These are phyloP conservation scores for Sutorius eximius DNA, from an alignment of 1,284 basidiomycete genomes.

Conservation along the genomic window DNA sequence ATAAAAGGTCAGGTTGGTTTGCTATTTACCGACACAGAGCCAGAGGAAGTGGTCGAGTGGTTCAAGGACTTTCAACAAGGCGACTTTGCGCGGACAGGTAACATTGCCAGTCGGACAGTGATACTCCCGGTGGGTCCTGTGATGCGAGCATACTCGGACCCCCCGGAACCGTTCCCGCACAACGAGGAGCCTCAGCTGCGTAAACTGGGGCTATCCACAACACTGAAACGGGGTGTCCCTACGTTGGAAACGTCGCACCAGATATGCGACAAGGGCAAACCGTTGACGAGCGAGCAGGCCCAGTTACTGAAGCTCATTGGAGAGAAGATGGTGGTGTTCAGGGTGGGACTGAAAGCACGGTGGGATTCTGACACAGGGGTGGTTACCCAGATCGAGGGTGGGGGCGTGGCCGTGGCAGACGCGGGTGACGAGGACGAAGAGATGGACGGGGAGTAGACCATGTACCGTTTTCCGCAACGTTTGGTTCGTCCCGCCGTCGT, in stretches of 20 bases:
- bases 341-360: constrained; percentile 66
- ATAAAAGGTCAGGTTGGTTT: constrained; percentile 93
- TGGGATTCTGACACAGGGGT: constrained; percentile 77
- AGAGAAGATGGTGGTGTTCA: constrained; percentile 82
- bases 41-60: constrained; percentile 91
- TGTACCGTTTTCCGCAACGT: constrained; percentile 1
- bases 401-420: constrained; percentile 36
- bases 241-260: constrained; percentile 79
- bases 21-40: constrained; percentile 87
- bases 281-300: constrained; percentile 81
- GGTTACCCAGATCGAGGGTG: constrained; percentile 59
- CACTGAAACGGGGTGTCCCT: constrained; percentile 86
- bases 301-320: constrained; percentile 88
- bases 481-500: not conserved
- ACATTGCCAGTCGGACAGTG: constrained; percentile 74
- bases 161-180: constrained; percentile 88
- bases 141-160: constrained; percentile 70
- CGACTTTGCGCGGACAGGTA: constrained; percentile 92
- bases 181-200: constrained; percentile 96
- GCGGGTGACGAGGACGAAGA: constrained; percentile 39
- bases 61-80: constrained; percentile 88
- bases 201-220: constrained; percentile 86
- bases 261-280: constrained; percentile 83
- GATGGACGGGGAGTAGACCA: constrained; percentile 36
- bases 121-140: constrained; percentile 75